These are phyloP conservation scores for Ormosia emarginata DNA, from an alignment of 306 rosid species.

Conservation along the genomic window DNA sequence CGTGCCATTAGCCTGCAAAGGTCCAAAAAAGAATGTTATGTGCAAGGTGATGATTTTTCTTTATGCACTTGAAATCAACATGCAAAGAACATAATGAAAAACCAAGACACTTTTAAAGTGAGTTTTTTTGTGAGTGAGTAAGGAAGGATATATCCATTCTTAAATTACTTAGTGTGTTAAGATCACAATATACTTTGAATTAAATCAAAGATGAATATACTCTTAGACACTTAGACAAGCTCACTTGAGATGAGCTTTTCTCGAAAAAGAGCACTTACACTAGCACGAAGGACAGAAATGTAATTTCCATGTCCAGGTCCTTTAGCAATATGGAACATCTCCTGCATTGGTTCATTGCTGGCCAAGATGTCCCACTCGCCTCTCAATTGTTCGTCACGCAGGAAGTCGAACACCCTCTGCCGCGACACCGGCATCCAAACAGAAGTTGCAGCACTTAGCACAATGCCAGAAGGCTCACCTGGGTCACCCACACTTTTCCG, in stretches of 20 bases:
- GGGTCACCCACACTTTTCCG: constrained; percentile 47
- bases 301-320: constrained; percentile 55
- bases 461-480: constrained; percentile 57
- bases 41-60: background rate
- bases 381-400: constrained; percentile 51
- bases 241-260: too few relatives aligned
- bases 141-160: too few relatives aligned
- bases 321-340: constrained; percentile 58
- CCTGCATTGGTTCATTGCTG: constrained; percentile 46
- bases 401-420: constrained; percentile 55
- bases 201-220: too few relatives aligned
- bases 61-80: background rate
- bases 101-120: too few relatives aligned
- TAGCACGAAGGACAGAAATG: constrained; percentile 60
- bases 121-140: too few relatives aligned
- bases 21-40: background rate
- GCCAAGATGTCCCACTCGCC: constrained; percentile 73
- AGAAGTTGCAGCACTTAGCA: constrained; percentile 76
- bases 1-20: constrained; percentile 39
- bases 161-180: too few relatives aligned
- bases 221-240: too few relatives aligned
- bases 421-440: constrained; percentile 72
- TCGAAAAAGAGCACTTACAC: constrained; percentile 37
- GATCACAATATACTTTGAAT: too few relatives aligned
- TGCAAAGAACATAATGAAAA: background rate